phyloP scores from a whole-genome alignment of 129 eudicot species.

The Saussurea involucrata region DNA sequence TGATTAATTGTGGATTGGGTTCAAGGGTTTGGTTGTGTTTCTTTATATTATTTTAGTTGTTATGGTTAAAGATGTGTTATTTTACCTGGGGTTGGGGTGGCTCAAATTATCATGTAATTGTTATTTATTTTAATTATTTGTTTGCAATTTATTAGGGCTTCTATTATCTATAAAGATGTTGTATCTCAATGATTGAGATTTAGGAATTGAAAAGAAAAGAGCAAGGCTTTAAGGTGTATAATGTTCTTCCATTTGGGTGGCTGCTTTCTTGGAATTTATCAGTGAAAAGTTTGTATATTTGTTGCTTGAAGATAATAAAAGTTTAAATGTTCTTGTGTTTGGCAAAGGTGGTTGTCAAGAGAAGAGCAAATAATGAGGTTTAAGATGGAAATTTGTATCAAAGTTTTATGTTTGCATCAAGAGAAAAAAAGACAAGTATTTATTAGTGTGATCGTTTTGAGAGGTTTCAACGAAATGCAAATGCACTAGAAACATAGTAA shows the following conservation, averaged over 20 bases:
- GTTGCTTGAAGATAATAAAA: constrained; percentile 11
- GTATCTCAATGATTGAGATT: not conserved
- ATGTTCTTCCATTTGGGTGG: not conserved
- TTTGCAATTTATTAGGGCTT: constrained; percentile 12
- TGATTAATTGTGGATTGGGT: not conserved
- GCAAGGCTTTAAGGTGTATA: not conserved
- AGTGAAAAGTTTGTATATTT: not conserved
- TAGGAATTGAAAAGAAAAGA: not conserved
- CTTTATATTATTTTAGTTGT: not conserved
- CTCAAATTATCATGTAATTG: not conserved
- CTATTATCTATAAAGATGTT: not conserved
- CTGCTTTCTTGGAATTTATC: not conserved
- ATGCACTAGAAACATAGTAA: not conserved
- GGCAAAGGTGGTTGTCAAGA: not conserved
- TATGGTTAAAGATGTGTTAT: no score
- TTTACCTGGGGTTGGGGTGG: not conserved
- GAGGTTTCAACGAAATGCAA: not conserved
- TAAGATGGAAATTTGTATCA: no score
- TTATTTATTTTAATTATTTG: not conserved
- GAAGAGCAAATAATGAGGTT: no score
- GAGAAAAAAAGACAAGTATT: no score
- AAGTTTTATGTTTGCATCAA: no score
- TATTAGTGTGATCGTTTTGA: not conserved
- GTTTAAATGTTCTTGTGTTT: not conserved
- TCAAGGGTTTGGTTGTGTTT: not conserved